A percentile compares a stretch with the other conserved stretches of the same genome.
phyloP scores from a whole-genome alignment of 2,329 filamentous ascomycete species.

The Ceratocystis diversiconidia region DNA sequence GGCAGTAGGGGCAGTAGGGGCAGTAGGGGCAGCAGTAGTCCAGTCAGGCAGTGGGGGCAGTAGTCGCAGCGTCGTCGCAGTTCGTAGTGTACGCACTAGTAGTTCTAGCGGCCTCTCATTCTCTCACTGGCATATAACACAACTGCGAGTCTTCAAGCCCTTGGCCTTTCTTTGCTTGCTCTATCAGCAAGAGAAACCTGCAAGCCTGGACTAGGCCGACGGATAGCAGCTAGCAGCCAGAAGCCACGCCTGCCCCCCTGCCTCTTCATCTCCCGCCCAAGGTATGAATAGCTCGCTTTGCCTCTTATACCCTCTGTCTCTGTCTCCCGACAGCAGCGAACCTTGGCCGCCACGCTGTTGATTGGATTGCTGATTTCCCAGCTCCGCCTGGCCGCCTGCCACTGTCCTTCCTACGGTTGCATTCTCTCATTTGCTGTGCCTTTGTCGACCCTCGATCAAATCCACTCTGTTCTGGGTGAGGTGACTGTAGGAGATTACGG shows the following conservation, averaged over 20 bases:
- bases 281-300: not conserved
- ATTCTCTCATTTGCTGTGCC: slow-evolving; percentile 2
- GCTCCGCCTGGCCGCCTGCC: not conserved
- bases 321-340: not conserved
- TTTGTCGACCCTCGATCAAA: not conserved
- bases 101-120: no score
- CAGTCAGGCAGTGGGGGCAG: no score
- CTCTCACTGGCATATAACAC: no score
- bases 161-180: no score
- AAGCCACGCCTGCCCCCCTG: not conserved
- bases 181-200: no score
- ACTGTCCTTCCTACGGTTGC: not conserved
- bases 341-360: not conserved
- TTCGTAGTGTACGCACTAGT: no score
- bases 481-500: not conserved
- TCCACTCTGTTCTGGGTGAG: not conserved
- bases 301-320: not conserved
- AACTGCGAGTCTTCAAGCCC: no score
- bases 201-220: no score
- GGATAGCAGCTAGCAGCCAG: no score
- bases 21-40: no score
- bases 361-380: not conserved
- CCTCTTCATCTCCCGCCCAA: not conserved
- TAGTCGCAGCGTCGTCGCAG: no score
- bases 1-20: no score